Evolutionary conservation across 306 rosid genomes (phyloP).

Genomic region (Dryas octopetala): DNA sequence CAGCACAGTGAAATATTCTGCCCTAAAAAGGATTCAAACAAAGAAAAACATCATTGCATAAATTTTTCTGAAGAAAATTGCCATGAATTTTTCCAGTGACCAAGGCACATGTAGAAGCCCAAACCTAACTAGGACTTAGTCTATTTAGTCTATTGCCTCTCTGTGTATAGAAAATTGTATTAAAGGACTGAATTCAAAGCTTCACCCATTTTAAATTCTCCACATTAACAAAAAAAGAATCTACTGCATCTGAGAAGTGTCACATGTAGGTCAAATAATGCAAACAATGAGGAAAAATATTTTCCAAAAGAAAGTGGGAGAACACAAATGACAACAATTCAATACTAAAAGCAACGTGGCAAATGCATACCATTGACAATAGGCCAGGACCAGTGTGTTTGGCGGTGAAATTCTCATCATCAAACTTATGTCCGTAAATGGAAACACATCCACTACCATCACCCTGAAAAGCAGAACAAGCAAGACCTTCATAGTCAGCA

Average conservation of each 20-base stretch:
- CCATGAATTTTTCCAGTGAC: neutral
- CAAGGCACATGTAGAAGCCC: neutral
- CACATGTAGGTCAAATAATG: neutral
- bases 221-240: neutral
- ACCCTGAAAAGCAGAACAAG: slow-evolving; percentile 57
- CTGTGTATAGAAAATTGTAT: neutral
- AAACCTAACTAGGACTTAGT: neutral
- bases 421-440: slow-evolving; percentile 83
- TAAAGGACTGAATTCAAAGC: neutral
- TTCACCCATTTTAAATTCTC: neutral
- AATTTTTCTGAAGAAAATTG: neutral
- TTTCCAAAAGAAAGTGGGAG: neutral
- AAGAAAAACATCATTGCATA: neutral
- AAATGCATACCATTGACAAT: slow-evolving; percentile 73
- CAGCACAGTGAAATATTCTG: neutral
- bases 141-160: neutral
- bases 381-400: slow-evolving; percentile 98
- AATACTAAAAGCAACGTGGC: slow-evolving; percentile 3
- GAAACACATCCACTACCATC: slow-evolving; percentile 99
- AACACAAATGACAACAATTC: neutral
- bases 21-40: neutral
- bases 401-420: slow-evolving; percentile 88
- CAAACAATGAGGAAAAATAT: neutral
- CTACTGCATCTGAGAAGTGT: neutral
- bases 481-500: slow-evolving; percentile 9